These are phyloP conservation scores for Volvox africanus DNA, from an alignment of 139 green algal genomes.

Conservation along the genomic window DNA sequence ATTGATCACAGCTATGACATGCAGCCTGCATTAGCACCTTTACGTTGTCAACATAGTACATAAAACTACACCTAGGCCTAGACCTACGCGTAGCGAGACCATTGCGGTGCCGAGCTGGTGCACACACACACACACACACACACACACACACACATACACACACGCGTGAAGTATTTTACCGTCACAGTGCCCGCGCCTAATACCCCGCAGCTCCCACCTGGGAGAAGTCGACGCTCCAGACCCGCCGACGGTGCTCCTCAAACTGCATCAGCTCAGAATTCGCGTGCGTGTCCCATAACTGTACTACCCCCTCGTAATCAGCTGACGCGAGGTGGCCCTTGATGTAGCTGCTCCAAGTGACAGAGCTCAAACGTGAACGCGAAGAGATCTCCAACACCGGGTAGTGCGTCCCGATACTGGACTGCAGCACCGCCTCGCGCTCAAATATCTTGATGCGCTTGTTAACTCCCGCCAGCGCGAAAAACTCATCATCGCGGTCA, in stretches of 20 bases:
- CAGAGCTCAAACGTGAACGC: constrained; percentile 36
- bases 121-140: not conserved
- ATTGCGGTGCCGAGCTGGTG: too few species aligned
- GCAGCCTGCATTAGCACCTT: too few species aligned
- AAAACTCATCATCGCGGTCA: constrained; percentile 93
- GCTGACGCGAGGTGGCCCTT: constrained; percentile 70
- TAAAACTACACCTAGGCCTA: too few species aligned
- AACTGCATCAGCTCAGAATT: constrained; percentile 65
- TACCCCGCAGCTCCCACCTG: constrained; percentile 3
- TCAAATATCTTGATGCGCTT: constrained; percentile 87
- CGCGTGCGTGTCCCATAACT: constrained; percentile 71
- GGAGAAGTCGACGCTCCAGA: constrained; percentile 93
- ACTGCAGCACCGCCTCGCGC: constrained; percentile 42
- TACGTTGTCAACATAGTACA: too few species aligned
- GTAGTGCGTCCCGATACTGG: constrained; percentile 47
- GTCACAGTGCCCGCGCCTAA: not conserved
- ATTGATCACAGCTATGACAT: too few species aligned
- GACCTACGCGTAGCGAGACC: too few species aligned
- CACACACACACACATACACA: not conserved
- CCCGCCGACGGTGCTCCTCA: constrained; percentile 84
- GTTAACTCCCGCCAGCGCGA: constrained; percentile 86
- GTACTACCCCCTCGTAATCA: constrained; percentile 88
- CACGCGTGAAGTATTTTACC: not conserved
- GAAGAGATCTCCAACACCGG: constrained; percentile 61
- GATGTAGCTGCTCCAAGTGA: constrained; percentile 53